Evolutionary conservation across 2,329 filamentous ascomycete species (phyloP).

Genomic region (Graphilbum fragrans): DNA sequence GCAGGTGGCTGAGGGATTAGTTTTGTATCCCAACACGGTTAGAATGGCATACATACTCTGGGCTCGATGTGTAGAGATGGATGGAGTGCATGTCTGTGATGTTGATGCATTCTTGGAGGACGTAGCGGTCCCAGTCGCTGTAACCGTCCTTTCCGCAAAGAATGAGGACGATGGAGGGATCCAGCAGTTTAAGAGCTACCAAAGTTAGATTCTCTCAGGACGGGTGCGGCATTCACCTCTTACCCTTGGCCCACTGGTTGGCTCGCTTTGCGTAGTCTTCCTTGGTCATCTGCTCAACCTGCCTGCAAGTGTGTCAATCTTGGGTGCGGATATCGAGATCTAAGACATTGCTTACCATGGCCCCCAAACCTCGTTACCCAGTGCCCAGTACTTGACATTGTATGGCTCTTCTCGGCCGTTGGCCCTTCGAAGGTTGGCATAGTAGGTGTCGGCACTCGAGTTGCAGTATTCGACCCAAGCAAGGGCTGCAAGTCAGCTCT

Average conservation of each 20-base stretch:
- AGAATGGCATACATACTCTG: constrained; percentile 13
- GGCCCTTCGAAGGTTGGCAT: constrained; percentile 65
- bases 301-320: constrained; percentile 20
- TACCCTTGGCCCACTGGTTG: constrained; percentile 54
- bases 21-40: too few species aligned
- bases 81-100: constrained; percentile 70
- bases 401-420: constrained; percentile 70
- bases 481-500: constrained; percentile 26
- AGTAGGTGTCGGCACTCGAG: constrained; percentile 63
- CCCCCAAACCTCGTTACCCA: constrained; percentile 65
- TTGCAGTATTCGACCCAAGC: constrained; percentile 86
- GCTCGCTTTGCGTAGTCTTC: constrained; percentile 58
- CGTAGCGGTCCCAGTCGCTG: constrained; percentile 60
- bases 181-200: constrained; percentile 53
- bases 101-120: constrained; percentile 54
- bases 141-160: constrained; percentile 63
- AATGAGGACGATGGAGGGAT: constrained; percentile 49
- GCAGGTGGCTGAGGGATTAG: constrained; percentile 27
- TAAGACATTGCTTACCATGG: constrained; percentile 17
- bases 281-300: constrained; percentile 56
- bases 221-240: background rate
- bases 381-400: constrained; percentile 74
- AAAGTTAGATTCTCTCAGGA: background rate
- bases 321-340: background rate
- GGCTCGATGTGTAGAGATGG: constrained; percentile 60